Evolutionary conservation across 225 moss, liverwort and hornwort genomes (phyloP), one percentile per base, ranked within the genome.

Genomic region (Lunularia cruciata): DNA sequence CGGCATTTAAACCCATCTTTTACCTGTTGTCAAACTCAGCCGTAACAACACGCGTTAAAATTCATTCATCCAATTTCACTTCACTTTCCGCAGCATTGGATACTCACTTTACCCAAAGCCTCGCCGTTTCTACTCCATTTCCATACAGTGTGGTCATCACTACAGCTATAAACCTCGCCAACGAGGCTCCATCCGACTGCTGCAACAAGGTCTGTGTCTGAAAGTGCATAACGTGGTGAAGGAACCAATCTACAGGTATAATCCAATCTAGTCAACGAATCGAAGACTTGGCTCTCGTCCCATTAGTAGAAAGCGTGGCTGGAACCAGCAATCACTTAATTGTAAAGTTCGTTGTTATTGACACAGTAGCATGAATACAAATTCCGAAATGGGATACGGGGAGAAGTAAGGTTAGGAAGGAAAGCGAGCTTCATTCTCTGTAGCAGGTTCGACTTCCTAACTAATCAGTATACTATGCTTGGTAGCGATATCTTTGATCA

Each of bases 121-220:
- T 92, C 77, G 10, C 92, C 92, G 23, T 46, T 64, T 13, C 82
- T 71, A 49, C 63, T 92, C 95, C 95, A 96, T 72, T 62, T 74
- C 92, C 95, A 96, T 0, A 96, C 89, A 67, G 88, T 89, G 10
- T 73, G 79, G 68, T 96, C 92, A 12, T 96, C 84, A 63, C 95
- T 89, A 66, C 95, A 92, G 3, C 90, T 83, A 34, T 85, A 96
- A n/a, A 96, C 72, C 53, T 96, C 95, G 71, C 86, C 88, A 53
- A 71, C 70, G 6, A 87, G 74, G 76, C 90, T 92, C 95, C 95
- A 96, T 65, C 87, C 92, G 2, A 96, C 78, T 0, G 84, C 87
- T 49, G 87, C 77, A 26, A 92, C 86, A 20, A 90, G 77, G 75
- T 90, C 90, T 61, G 78, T 75, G 51, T 96, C 90, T 96, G 46